phyloP scores from a whole-genome alignment of 805 yeast species.

The Sungouiozyma intestinalis region DNA sequence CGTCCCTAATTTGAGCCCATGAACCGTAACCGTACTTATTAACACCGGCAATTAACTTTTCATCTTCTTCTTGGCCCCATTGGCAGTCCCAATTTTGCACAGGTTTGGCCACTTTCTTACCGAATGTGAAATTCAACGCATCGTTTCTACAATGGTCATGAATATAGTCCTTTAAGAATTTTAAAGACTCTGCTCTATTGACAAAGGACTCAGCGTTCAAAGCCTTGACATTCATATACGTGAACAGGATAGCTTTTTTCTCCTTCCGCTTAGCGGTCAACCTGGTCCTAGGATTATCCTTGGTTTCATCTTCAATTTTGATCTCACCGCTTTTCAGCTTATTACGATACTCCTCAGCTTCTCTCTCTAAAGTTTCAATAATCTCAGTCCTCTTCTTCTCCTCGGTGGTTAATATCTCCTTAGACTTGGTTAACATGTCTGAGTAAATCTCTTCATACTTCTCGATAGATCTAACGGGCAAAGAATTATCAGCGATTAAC shows the following conservation, averaged over 20 bases:
- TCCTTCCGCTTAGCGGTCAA: slow-evolving; percentile 66
- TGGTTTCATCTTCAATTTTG: slow-evolving; percentile 23
- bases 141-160: slow-evolving; percentile 42
- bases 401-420: slow-evolving; percentile 50
- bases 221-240: slow-evolving; percentile 76
- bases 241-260: slow-evolving; percentile 82
- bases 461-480: slow-evolving; percentile 76
- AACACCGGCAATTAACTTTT: slow-evolving; percentile 77
- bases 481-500: slow-evolving; percentile 78
- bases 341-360: slow-evolving; percentile 46
- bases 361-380: slow-evolving; percentile 48
- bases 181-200: slow-evolving; percentile 79
- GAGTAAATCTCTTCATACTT: slow-evolving; percentile 62
- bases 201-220: slow-evolving; percentile 83
- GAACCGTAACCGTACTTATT: slow-evolving; percentile 92
- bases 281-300: slow-evolving; percentile 38
- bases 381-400: slow-evolving; percentile 50
- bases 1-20: slow-evolving; percentile 91
- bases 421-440: slow-evolving; percentile 58
- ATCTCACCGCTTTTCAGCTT: slow-evolving; percentile 30
- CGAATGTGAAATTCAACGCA: slow-evolving; percentile 50
- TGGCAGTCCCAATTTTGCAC: slow-evolving; percentile 87
- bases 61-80: slow-evolving; percentile 79
- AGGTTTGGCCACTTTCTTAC: slow-evolving; percentile 50
- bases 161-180: slow-evolving; percentile 44